These are phyloP conservation scores for Cercophora sp. DNA, from an alignment of 495 filamentous ascomycete genomes.

Conservation along the genomic window DNA sequence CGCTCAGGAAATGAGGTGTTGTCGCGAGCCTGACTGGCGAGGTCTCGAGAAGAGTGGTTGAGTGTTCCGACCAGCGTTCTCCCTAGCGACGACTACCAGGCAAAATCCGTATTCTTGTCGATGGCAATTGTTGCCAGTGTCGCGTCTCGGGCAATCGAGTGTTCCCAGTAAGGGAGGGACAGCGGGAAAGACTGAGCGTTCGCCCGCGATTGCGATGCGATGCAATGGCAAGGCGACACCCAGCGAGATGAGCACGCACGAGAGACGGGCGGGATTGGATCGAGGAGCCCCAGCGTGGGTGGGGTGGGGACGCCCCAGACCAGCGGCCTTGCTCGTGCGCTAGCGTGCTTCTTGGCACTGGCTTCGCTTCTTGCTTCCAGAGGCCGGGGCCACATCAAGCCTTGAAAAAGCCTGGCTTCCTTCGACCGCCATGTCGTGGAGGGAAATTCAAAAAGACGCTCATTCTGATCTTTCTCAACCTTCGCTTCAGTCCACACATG, in stretches of 20 bases:
- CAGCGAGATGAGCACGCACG: not conserved
- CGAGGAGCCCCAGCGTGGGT: not conserved
- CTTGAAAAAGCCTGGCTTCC: no score
- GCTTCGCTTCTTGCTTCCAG: not conserved
- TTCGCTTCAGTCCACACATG: no score
- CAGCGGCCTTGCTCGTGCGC: not conserved
- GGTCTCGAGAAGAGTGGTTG: not conserved
- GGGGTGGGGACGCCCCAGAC: not conserved
- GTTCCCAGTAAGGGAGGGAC: conserved; percentile 13
- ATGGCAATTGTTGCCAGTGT: no score
- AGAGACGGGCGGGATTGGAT: not conserved
- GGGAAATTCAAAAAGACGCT: no score
- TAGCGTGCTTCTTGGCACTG: not conserved
- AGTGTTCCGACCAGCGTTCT: conserved; percentile 13
- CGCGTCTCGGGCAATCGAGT: conserved; percentile 8
- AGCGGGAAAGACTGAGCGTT: conserved; percentile 7
- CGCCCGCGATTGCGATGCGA: conserved; percentile 20
- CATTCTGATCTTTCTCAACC: no score
- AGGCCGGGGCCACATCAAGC: no score
- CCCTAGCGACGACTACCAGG: not conserved
- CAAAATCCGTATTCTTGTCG: not conserved
- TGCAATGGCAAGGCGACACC: conserved; percentile 15
- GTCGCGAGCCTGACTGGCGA: not conserved
- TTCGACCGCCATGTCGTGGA: no score
- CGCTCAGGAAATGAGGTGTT: conserved; percentile 7